Conservation (phyloP, 805 yeast genomes). For the Sugiyamaella floridensis region DNA sequence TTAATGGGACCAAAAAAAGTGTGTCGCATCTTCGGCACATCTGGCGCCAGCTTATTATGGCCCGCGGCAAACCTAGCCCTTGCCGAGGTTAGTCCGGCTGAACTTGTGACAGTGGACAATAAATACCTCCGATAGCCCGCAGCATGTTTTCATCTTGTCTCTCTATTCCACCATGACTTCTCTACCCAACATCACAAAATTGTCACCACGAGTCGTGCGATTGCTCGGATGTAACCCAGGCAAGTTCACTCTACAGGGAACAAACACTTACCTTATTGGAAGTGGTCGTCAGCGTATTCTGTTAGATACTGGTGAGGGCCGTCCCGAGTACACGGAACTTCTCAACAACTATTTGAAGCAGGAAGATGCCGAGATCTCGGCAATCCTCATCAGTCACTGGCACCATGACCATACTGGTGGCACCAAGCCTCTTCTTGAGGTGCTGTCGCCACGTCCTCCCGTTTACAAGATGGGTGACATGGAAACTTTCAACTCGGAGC, state of each 20-base stretch:
- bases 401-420: conserved; percentile 34
- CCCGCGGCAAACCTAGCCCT: no score
- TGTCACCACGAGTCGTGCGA: conserved; percentile 31
- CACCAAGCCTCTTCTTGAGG: conserved; percentile 15
- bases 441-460: not conserved
- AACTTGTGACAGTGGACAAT: no score
- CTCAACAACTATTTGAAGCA: conserved; percentile 21
- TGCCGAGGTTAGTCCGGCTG: no score
- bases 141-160: not conserved
- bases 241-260: conserved; percentile 34
- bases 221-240: conserved; percentile 34
- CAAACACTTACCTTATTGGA: conserved; percentile 35
- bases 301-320: conserved; percentile 34
- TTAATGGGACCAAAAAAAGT: no score
- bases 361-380: conserved; percentile 22
- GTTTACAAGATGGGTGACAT: conserved; percentile 5
- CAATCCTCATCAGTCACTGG: conserved; percentile 32
- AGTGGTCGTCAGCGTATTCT: conserved; percentile 27
- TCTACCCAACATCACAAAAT: conserved; percentile 15
- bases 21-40: no score
- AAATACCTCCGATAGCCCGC: not conserved
- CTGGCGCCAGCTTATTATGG: not conserved
- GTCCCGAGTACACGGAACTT: conserved; percentile 22
- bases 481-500: conserved; percentile 1
- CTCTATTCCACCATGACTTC: not conserved